Evolutionary conservation across 352 stramenopile species (phyloP).

Genomic region (Pythium sp.): DNA sequence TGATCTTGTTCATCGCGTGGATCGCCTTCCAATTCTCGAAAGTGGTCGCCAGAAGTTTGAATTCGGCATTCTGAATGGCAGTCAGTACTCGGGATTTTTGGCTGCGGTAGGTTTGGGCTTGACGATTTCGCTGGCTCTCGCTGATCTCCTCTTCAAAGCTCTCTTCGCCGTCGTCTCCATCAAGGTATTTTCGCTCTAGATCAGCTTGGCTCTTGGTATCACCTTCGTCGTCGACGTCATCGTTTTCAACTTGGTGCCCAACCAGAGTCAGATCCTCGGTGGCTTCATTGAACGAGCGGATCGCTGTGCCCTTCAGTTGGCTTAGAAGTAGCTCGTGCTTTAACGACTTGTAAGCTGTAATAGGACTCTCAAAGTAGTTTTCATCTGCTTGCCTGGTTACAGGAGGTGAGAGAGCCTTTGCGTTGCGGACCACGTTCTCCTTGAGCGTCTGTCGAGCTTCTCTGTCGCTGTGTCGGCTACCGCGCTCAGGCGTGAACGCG

Average conservation of each 20-base stretch:
- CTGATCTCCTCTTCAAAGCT: not conserved
- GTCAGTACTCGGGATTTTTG: not conserved
- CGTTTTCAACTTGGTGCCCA: not conserved
- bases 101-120: not conserved
- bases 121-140: not conserved
- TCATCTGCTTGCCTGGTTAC: not conserved
- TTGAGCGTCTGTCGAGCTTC: conserved; percentile 10
- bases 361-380: not conserved
- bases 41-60: conserved; percentile 30
- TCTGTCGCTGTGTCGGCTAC: not conserved
- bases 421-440: conserved; percentile 13
- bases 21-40: conserved; percentile 51
- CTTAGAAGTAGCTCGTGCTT: not conserved
- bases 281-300: conserved; percentile 1
- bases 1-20: conserved; percentile 30
- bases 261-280: conserved; percentile 5
- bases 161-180: not conserved
- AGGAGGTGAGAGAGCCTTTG: not conserved
- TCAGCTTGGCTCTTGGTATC: not conserved
- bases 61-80: conserved; percentile 3
- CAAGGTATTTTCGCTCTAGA: not conserved
- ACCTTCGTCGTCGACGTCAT: not conserved
- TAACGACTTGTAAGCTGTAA: not conserved
- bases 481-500: conserved; percentile 8
- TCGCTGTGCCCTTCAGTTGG: not conserved